Conservation (phyloP, 2,329 filamentous ascomycete genomes). For the Fusarium phyllophilum region DNA sequence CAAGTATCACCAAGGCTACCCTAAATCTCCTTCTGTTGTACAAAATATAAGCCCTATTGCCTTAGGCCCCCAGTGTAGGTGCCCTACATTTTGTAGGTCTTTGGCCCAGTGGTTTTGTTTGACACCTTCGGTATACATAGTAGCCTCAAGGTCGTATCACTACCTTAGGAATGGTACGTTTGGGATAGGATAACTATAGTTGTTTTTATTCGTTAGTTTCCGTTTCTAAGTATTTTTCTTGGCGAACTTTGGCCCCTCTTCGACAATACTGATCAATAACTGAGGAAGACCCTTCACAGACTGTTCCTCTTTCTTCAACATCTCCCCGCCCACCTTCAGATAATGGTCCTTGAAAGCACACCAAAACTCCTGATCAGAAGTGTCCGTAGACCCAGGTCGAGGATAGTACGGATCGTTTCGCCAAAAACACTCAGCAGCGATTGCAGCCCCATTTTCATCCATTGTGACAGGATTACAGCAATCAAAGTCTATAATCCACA, state of each 20-base stretch:
- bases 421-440: slow-evolving; percentile 56
- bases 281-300: neutral
- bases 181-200: too few relatives aligned
- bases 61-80: too few relatives aligned
- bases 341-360: slow-evolving; percentile 30
- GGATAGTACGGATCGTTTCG: slow-evolving; percentile 64
- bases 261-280: neutral
- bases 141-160: too few relatives aligned
- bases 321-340: neutral
- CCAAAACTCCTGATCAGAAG: slow-evolving; percentile 38
- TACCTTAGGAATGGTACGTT: too few relatives aligned
- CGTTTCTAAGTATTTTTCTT: neutral
- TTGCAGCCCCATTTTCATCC: slow-evolving; percentile 52
- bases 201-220: too few relatives aligned
- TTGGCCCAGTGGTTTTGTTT: too few relatives aligned
- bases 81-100: too few relatives aligned
- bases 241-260: neutral
- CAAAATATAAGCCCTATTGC: too few relatives aligned
- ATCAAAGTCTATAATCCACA: slow-evolving; percentile 63
- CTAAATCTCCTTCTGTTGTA: neutral
- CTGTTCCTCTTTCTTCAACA: neutral
- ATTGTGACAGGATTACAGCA: slow-evolving; percentile 49
- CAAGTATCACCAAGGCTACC: neutral
- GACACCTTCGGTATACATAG: too few relatives aligned
- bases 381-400: slow-evolving; percentile 43